phyloP scores from a whole-genome alignment of 495 filamentous ascomycete genomes.

The Rostrohypoxylon terebratum region DNA sequence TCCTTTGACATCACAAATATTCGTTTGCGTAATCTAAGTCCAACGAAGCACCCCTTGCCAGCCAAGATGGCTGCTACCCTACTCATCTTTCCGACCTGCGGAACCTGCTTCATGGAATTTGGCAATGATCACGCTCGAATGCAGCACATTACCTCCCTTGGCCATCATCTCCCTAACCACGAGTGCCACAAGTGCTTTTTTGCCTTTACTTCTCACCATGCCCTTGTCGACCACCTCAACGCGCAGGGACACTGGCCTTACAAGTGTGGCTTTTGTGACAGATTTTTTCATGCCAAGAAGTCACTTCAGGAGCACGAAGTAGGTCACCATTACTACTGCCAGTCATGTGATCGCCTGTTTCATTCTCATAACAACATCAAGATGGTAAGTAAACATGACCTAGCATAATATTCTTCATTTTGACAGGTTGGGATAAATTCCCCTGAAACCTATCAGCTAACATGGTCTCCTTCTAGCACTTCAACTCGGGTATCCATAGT shows the following conservation, averaged over 20 bases:
- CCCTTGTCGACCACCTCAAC: slow-evolving; percentile 38
- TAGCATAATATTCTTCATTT: background rate
- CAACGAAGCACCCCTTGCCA: no score
- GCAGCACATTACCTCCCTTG: slow-evolving; percentile 40
- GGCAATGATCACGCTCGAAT: background rate
- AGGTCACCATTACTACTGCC: slow-evolving; percentile 42
- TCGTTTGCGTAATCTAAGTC: no score
- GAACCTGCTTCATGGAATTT: slow-evolving; percentile 43
- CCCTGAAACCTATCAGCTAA: background rate
- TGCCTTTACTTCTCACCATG: slow-evolving; percentile 32
- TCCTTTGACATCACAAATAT: no score
- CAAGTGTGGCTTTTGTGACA: slow-evolving; percentile 38
- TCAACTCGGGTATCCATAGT: slow-evolving; percentile 47
- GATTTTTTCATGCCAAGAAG: slow-evolving; percentile 18
- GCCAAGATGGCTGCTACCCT: no score
- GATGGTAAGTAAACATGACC: slow-evolving; percentile 30
- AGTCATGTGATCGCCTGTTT: slow-evolving; percentile 43
- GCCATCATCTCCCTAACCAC: slow-evolving; percentile 34
- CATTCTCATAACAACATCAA: slow-evolving; percentile 46
- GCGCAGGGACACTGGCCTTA: slow-evolving; percentile 32
- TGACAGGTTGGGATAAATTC: background rate
- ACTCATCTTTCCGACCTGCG: slow-evolving; percentile 24
- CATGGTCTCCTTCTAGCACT: slow-evolving; percentile 35
- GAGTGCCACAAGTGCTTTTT: slow-evolving; percentile 44
- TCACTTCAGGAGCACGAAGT: slow-evolving; percentile 33